Base-by-base conservation (phyloP, 495 filamentous ascomycete genomes). In the Aspergillus conjunctus region DNA sequence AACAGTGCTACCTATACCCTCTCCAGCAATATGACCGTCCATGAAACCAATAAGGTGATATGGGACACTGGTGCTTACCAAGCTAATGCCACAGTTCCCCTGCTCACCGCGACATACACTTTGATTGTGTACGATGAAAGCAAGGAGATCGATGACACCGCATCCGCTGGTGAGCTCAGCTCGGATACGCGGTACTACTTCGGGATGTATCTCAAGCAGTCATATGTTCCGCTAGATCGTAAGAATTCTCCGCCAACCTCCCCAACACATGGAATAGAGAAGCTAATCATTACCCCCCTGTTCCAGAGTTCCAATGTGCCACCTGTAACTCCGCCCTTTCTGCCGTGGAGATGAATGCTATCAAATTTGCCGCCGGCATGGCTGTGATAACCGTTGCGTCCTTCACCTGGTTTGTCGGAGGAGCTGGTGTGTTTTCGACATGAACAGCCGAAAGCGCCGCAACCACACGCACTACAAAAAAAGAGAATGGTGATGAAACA, bases 321-420 rank as follows among this genome's bases (percentile, higher is more conserved):
- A 91, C 88, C 17, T 97, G 92, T 80, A 91, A 77, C 73, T 83
- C 77, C 21, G 92, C 89, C 9, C 59, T 89, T 31, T 85, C 85
- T 8, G 77, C 81, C 46, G 77, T 85, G 62, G 88, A 93, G 46
- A 76, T 77, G 43, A 81, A 86, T 58, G 88, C 87, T 3, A 64
- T 98, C 8, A 85, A 87, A 48, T 89, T 91, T 60, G 81, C 89
- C 54, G 56, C 93, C 48, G 83, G 85, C 52, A 95, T 95, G 90
- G 84, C 82, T 44, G 61, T 82, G 18, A 76, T 94, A 48, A 96
- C 92, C 8, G 76, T 96, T 12, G 62, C 89, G 30, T 91, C 91
- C 48, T 96, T 97, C 70, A 90, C 90, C 52, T 97, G 91, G 89
- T 97, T 97, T 65, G 87, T 91, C 45, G 82, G 83, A 44, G 89